A percentile compares a stretch with the other conserved stretches of the same genome.
These are phyloP conservation scores for Mycosphaerelloides madeirae DNA, from an alignment of 2,329 filamentous ascomycete species.

Conservation along the genomic window DNA sequence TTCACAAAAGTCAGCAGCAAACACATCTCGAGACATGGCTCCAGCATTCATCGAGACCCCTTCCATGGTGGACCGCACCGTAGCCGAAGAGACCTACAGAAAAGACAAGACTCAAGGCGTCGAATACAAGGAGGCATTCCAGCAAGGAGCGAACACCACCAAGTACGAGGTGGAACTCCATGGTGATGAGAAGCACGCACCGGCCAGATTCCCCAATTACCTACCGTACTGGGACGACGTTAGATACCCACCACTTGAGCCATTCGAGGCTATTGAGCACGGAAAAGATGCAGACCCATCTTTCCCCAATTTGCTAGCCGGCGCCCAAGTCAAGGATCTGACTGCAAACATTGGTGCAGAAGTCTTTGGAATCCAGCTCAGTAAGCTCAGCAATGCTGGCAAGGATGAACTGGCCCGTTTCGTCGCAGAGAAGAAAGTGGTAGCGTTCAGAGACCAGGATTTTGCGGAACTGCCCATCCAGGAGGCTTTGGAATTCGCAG, in stretches of 20 bases:
- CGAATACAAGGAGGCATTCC: constrained; percentile 41
- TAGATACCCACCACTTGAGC: constrained; percentile 60
- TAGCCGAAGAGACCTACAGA: constrained; percentile 21
- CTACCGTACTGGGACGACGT: constrained; percentile 28
- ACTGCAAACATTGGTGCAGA: constrained; percentile 72
- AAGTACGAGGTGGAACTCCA: constrained; percentile 51
- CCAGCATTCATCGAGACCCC: constrained; percentile 39
- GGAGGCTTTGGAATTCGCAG: constrained; percentile 63
- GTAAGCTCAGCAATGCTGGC: constrained; percentile 60
- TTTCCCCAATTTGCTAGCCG: constrained; percentile 63
- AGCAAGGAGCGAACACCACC: constrained; percentile 39
- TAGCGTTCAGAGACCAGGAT: constrained; percentile 72
- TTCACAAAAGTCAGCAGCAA: neutral
- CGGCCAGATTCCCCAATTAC: constrained; percentile 62
- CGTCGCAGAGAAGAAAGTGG: constrained; percentile 72
- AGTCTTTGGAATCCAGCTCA: constrained; percentile 66
- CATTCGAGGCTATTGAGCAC: constrained; percentile 69
- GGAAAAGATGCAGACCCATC: constrained; percentile 67
- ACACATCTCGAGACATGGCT: constrained; percentile 32
- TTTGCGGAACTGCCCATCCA: constrained; percentile 61
- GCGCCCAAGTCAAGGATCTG: constrained; percentile 52
- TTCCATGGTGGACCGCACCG: constrained; percentile 17
- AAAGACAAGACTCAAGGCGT: constrained; percentile 25
- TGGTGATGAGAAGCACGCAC: constrained; percentile 50
- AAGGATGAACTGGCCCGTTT: constrained; percentile 74